These are phyloP conservation scores for Sporisorium sorghi DNA, from an alignment of 1,284 basidiomycete species.

Conservation along the genomic window DNA sequence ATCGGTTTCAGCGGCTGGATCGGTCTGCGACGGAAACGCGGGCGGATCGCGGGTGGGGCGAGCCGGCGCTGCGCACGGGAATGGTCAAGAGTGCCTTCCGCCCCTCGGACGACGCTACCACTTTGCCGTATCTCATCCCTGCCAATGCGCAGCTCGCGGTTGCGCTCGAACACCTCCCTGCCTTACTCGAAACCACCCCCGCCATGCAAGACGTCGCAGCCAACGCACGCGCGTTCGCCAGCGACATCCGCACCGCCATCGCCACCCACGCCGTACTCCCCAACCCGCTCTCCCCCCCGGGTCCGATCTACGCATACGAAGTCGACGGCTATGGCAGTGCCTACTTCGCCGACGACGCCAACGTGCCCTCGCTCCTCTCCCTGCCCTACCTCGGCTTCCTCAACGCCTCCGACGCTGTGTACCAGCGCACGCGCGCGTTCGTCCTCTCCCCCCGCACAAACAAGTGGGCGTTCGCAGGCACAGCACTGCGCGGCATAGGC, in stretches of 20 bases:
- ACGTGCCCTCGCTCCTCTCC: conserved; percentile 57
- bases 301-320: conserved; percentile 61
- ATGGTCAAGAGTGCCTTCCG: conserved; percentile 60
- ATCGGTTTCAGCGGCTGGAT: conserved; percentile 52
- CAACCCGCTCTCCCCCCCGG: conserved; percentile 21
- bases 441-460: conserved; percentile 41
- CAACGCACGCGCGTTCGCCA: conserved; percentile 33
- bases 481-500: conserved; percentile 50
- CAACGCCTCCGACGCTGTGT: conserved; percentile 32
- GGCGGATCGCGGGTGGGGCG: conserved; percentile 56
- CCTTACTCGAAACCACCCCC: conserved; percentile 14
- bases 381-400: conserved; percentile 60
- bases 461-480: conserved; percentile 59
- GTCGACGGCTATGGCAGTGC: conserved; percentile 58
- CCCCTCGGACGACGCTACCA: conserved; percentile 58
- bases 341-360: conserved; percentile 64
- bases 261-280: conserved; percentile 27
- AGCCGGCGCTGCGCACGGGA: conserved; percentile 39
- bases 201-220: conserved; percentile 25
- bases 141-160: conserved; percentile 53
- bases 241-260: conserved; percentile 40
- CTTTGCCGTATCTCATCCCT: conserved; percentile 55
- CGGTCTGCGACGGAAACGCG: conserved; percentile 53
- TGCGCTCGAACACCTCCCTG: conserved; percentile 34
- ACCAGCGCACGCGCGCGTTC: conserved; percentile 50